These are phyloP conservation scores for Stromatinia cepivora DNA, from an alignment of 2,329 filamentous ascomycete genomes.

Conservation along the genomic window DNA sequence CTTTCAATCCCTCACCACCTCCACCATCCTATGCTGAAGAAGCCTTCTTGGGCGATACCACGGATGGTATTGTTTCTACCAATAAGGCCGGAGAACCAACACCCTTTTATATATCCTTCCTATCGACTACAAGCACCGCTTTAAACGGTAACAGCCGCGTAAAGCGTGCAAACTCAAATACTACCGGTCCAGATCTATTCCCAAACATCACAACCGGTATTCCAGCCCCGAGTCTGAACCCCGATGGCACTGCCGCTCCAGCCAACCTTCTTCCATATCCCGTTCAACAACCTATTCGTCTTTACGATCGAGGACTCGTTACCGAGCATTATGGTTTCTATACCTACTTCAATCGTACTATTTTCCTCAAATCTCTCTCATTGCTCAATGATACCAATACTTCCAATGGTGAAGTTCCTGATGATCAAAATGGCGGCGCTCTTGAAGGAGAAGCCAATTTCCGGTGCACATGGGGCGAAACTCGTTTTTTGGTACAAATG, in stretches of 20 bases:
- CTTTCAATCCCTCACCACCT: constrained; percentile 48
- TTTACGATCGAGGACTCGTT: constrained; percentile 78
- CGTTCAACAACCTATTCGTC: constrained; percentile 73
- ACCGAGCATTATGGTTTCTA: constrained; percentile 95
- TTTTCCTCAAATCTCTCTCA: constrained; percentile 69
- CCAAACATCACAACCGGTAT: constrained; percentile 55
- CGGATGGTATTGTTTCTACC: constrained; percentile 65
- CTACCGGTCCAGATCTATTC: constrained; percentile 30
- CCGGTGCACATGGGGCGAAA: constrained; percentile 59
- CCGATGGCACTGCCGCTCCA: constrained; percentile 70
- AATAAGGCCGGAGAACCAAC: constrained; percentile 82
- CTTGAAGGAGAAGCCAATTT: constrained; percentile 54
- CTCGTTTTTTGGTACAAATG: constrained; percentile 63
- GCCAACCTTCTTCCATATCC: constrained; percentile 72
- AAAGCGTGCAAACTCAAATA: constrained; percentile 27
- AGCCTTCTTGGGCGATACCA: constrained; percentile 81
- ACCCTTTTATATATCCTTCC: constrained; percentile 81
- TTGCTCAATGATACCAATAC: constrained; percentile 48
- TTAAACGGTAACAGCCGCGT: constrained; percentile 34
- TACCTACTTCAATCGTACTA: constrained; percentile 83
- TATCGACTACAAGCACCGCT: constrained; percentile 49
- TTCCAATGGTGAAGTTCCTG: constrained; percentile 45
- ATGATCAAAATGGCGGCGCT: constrained; percentile 57
- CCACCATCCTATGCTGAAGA: constrained; percentile 60
- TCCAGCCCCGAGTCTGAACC: constrained; percentile 60